A percentile compares a stretch with the other conserved stretches of the same genome.
These are phyloP conservation scores for Lolium multiflorum DNA, from an alignment of 176 grass and related monocot species.

Conservation along the genomic window DNA sequence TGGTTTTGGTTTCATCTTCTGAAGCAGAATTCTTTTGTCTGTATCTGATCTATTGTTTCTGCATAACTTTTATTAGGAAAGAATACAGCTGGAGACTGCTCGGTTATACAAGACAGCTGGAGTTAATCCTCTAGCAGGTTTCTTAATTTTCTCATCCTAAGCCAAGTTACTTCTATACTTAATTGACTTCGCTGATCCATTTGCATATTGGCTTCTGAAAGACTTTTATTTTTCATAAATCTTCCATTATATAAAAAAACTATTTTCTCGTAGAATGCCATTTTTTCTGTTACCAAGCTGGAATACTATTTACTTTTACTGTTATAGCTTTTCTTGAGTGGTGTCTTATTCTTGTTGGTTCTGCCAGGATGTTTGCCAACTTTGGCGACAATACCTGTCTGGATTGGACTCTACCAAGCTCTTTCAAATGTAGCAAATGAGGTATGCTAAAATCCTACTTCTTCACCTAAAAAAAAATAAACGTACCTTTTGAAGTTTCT, in stretches of 20 bases:
- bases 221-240: too few relatives aligned
- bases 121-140: conserved; percentile 98
- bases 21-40: neutral
- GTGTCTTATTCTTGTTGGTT: conserved; percentile 14
- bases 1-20: neutral
- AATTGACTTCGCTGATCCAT: neutral
- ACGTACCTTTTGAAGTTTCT: conserved; percentile 3
- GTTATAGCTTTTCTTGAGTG: neutral
- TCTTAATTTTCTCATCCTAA: conserved; percentile 22
- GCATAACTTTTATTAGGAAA: conserved; percentile 67
- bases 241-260: too few relatives aligned
- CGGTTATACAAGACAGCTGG: conserved; percentile 93
- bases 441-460: conserved; percentile 45
- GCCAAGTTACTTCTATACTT: neutral
- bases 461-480: neutral
- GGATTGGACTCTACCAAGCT: conserved; percentile 97
- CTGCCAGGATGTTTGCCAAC: conserved; percentile 90
- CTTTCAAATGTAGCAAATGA: conserved; percentile 99
- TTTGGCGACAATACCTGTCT: conserved; percentile 98
- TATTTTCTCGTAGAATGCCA: neutral
- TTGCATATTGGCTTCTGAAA: neutral
- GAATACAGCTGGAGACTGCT: conserved; percentile 95
- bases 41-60: conserved; percentile 37
- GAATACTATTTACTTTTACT: conserved; percentile 19
- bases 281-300: neutral